phyloP scores from a whole-genome alignment of 345 rosid species.

The Nasturtium officinale region DNA sequence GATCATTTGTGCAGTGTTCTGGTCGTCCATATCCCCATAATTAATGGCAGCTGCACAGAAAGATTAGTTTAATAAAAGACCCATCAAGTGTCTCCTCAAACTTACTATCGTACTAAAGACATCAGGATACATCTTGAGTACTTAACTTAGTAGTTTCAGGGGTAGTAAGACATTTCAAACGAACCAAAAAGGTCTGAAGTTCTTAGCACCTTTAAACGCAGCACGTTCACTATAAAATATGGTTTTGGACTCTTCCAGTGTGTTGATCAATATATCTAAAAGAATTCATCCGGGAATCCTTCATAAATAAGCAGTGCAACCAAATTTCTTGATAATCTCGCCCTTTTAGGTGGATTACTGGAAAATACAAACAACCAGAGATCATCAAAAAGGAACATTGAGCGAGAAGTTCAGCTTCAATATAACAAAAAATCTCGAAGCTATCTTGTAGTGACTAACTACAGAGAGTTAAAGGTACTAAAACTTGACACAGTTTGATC shows the following conservation, averaged over 20 bases:
- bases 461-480: constrained; percentile 49
- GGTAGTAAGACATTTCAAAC: background rate
- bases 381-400: background rate
- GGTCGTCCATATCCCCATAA: constrained; percentile 55
- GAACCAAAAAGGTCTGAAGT: background rate
- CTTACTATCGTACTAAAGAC: background rate
- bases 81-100: constrained; percentile 6
- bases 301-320: constrained; percentile 63
- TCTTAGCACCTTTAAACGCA: constrained; percentile 55
- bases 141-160: background rate
- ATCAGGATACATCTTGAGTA: background rate
- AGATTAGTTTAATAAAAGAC: constrained; percentile 4
- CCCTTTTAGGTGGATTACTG: constrained; percentile 54
- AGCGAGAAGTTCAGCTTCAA: background rate
- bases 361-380: constrained; percentile 20
- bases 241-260: constrained; percentile 50
- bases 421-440: background rate
- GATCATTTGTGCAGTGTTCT: constrained; percentile 51
- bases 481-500: too few species aligned
- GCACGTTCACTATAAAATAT: constrained; percentile 45
- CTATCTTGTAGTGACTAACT: constrained; percentile 66
- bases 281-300: constrained; percentile 60
- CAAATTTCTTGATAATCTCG: constrained; percentile 55
- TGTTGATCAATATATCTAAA: constrained; percentile 46
- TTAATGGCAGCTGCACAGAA: constrained; percentile 51